Evolutionary conservation across 108 stramenopile genomes (phyloP).

Genomic region (Pseudonitzschia multiseries): DNA sequence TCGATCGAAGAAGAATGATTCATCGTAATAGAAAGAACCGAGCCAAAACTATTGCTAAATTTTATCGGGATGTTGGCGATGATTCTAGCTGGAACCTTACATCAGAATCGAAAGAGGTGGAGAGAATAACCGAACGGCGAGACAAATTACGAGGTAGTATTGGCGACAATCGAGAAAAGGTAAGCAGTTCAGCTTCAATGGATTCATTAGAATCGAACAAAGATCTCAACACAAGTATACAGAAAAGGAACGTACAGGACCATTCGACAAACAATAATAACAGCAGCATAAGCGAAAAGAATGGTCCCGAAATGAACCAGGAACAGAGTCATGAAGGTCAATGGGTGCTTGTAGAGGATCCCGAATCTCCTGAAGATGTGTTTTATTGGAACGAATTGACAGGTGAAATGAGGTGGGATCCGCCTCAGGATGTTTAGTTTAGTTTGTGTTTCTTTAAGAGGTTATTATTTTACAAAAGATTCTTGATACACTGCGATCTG

Average conservation of each 20-base stretch:
- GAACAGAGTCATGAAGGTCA: not conserved
- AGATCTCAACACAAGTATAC: not conserved
- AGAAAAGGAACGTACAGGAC: not conserved
- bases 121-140: not conserved
- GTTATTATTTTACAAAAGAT: conserved; percentile 11
- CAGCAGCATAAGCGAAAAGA: not conserved
- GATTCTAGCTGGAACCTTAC: conserved; percentile 2
- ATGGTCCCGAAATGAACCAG: not conserved
- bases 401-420: conserved; percentile 19
- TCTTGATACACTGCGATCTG: conserved; percentile 7
- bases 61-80: not conserved
- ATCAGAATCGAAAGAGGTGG: not conserved
- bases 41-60: conserved; percentile 10
- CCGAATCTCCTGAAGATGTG: conserved; percentile 8
- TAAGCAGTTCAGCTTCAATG: not conserved
- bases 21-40: not conserved
- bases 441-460: not conserved
- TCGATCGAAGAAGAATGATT: not conserved
- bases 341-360: conserved; percentile 14
- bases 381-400: conserved; percentile 20
- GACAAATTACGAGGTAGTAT: not conserved
- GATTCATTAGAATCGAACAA: not conserved
- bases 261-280: not conserved
- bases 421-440: not conserved
- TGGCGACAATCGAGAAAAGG: not conserved